phyloP scores from a whole-genome alignment of 768 basidiomycete genomes.

The Cystobasidium tubakii region DNA sequence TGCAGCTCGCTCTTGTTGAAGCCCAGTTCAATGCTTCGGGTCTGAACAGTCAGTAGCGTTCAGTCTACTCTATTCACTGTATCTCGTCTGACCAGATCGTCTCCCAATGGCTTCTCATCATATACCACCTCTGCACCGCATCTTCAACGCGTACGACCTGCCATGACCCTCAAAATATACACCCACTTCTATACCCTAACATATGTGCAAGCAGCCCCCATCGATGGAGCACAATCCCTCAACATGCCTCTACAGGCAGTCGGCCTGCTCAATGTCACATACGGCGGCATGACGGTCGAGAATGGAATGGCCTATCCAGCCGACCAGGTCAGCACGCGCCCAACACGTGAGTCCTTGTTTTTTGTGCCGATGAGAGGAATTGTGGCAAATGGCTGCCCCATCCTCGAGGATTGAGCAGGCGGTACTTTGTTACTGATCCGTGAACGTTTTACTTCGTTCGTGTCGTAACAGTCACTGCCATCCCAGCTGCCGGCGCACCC shows the following conservation, averaged over 20 bases:
- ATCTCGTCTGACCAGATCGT: background rate
- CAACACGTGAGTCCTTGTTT: slow-evolving; percentile 22
- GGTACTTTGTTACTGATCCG: no score
- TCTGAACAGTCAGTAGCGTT: slow-evolving; percentile 16
- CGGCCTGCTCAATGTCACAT: slow-evolving; percentile 15
- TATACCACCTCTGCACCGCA: slow-evolving; percentile 3
- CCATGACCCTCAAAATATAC: slow-evolving; percentile 10
- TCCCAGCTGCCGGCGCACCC: background rate
- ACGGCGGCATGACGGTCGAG: background rate
- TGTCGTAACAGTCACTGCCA: background rate
- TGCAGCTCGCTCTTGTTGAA: slow-evolving; percentile 20
- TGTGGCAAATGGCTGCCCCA: background rate
- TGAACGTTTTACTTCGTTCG: no score
- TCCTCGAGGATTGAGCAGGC: no score
- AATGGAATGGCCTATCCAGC: slow-evolving; percentile 27
- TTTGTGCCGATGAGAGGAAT: background rate
- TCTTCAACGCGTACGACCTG: background rate
- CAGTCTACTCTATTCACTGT: background rate
- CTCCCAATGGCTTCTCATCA: background rate
- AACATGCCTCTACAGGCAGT: slow-evolving; percentile 20
- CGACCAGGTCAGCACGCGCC: slow-evolving; percentile 10
- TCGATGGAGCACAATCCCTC: slow-evolving; percentile 10
- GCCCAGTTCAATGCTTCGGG: slow-evolving; percentile 30
- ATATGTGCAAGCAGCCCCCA: background rate
- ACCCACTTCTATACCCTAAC: background rate